Conservation (phyloP, 148 eudicot genomes). For the Silene conica region DNA sequence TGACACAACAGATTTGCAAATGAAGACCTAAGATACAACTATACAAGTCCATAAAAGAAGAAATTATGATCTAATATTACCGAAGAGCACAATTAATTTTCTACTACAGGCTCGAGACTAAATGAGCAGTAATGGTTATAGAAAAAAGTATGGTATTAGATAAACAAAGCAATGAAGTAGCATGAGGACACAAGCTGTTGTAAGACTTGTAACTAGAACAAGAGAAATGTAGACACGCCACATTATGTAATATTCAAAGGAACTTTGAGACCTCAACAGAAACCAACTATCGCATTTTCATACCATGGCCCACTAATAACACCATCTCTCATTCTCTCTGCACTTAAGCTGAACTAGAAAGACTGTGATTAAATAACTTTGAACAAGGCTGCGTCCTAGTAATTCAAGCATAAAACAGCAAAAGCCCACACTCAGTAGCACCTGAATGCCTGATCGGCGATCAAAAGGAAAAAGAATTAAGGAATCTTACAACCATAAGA, state of each 20-base stretch:
- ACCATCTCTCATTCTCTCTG: background rate
- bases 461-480: background rate
- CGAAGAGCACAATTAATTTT: background rate
- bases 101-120: background rate
- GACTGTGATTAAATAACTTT: background rate
- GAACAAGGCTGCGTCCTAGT: background rate
- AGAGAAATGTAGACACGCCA: no score
- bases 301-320: background rate
- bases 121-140: background rate
- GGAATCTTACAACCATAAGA: background rate
- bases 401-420: background rate
- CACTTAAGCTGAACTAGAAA: background rate
- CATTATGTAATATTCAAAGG: no score
- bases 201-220: background rate
- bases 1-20: no score
- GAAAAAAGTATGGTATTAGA: background rate
- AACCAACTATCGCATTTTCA: background rate
- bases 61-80: background rate
- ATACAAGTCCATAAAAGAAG: background rate
- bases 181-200: background rate
- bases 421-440: background rate
- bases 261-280: background rate
- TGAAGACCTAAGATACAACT: background rate
- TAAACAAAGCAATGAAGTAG: background rate
- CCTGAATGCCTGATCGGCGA: background rate